Conservation (phyloP, 371 early-diverging fungal species). For the Haplosporangium sp. region DNA sequence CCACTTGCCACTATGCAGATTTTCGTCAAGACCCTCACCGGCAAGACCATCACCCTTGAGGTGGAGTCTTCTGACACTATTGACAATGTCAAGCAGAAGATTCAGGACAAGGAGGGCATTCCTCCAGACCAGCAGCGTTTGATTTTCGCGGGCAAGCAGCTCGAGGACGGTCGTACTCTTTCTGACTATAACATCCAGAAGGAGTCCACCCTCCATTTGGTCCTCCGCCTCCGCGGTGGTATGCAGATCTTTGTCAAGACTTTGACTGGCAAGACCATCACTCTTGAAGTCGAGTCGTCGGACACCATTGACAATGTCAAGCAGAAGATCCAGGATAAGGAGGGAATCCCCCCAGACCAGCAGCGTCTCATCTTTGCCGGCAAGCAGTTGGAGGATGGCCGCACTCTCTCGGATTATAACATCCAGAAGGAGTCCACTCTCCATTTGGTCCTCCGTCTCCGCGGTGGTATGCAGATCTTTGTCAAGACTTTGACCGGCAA, state of each 20-base stretch:
- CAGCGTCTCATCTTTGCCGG: slow-evolving; percentile 98
- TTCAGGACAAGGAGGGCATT: slow-evolving; percentile 98
- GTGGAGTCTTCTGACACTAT: slow-evolving; percentile 97
- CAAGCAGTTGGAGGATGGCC: slow-evolving; percentile 96
- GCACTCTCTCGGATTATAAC: slow-evolving; percentile 88
- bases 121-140: slow-evolving; percentile 82
- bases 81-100: slow-evolving; percentile 97
- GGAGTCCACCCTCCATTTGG: slow-evolving; percentile 97
- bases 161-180: slow-evolving; percentile 96
- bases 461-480: slow-evolving; percentile 89
- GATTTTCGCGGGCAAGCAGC: slow-evolving; percentile 85
- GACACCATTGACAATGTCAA: slow-evolving; percentile 90
- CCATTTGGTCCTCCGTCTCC: slow-evolving; percentile 90
- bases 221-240: slow-evolving; percentile 85
- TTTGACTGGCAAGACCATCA: slow-evolving; percentile 97
- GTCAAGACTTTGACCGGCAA: slow-evolving; percentile 98
- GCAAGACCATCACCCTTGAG: slow-evolving; percentile 98
- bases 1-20: slow-evolving; percentile 75
- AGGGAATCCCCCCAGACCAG: slow-evolving; percentile 76
- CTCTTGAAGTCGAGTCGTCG: slow-evolving; percentile 91
- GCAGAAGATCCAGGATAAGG: slow-evolving; percentile 97
- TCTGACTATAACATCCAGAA: slow-evolving; percentile 92
- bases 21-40: slow-evolving; percentile 98
- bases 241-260: slow-evolving; percentile 97
- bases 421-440: slow-evolving; percentile 95